phyloP scores from a whole-genome alignment of 345 rosid genomes.

The Streptanthus diversifolius region DNA sequence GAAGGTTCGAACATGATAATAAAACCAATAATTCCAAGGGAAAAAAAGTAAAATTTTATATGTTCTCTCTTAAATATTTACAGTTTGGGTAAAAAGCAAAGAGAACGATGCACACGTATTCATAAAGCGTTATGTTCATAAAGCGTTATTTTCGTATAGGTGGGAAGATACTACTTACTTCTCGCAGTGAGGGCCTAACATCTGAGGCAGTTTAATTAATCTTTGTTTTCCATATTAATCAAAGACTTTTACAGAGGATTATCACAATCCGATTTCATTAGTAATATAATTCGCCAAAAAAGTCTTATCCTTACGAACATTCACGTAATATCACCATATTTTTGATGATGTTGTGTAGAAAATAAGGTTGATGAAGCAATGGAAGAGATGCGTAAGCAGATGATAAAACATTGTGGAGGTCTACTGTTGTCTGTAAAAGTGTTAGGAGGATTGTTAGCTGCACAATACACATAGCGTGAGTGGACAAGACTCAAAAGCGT shows the following conservation, averaged over 20 bases:
- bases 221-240: no score
- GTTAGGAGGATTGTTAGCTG: neutral
- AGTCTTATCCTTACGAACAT: neutral
- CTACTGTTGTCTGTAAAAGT: neutral
- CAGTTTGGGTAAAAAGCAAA: no score
- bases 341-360: neutral
- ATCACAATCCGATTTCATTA: no score
- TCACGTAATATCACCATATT: no score
- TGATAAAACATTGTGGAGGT: slow-evolving; percentile 12
- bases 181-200: slow-evolving; percentile 36
- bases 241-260: no score
- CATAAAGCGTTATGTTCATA: no score
- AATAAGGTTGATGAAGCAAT: neutral
- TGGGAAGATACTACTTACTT: slow-evolving; percentile 47
- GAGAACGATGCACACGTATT: no score
- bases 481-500: no score
- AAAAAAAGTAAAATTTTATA: neutral
- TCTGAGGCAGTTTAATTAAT: neutral
- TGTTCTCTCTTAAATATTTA: no score
- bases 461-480: neutral
- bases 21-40: slow-evolving; percentile 17
- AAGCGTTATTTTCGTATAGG: no score
- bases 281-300: neutral
- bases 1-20: slow-evolving; percentile 38
- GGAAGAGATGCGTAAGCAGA: neutral